Conservation (phyloP, 305 asterid species). For the Fraxinus sp. region DNA sequence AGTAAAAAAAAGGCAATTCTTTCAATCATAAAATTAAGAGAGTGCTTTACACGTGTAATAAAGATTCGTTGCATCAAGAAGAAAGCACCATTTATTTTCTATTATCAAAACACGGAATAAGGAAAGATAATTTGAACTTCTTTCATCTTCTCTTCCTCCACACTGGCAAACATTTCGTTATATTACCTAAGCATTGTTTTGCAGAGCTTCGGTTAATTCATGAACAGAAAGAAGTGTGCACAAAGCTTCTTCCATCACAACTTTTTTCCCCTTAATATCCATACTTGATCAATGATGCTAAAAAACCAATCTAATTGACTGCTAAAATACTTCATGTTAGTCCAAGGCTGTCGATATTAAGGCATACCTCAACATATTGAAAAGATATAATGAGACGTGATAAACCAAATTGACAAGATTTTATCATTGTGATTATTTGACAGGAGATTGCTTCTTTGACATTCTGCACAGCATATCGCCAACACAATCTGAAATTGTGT, state of each 20-base stretch:
- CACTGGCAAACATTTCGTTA: background rate
- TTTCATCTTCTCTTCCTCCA: background rate
- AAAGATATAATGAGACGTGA: too few species aligned
- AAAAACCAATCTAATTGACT: background rate
- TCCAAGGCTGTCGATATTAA: background rate
- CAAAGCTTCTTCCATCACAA: background rate
- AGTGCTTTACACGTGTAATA: background rate
- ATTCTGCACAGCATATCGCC: background rate
- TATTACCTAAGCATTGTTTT: background rate
- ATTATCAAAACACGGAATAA: background rate
- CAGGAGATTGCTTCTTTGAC: background rate
- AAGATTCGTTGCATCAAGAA: background rate
- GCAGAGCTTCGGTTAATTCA: background rate
- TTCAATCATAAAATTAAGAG: background rate
- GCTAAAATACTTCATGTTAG: background rate
- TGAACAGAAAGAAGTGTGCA: background rate
- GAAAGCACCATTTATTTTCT: background rate
- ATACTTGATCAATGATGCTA: background rate
- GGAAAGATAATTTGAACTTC: background rate
- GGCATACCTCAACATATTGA: background rate
- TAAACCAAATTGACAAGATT: background rate
- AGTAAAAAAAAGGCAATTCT: background rate
- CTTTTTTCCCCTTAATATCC: background rate
- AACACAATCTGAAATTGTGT: background rate
- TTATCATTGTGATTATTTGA: background rate